Base-by-base conservation (phyloP, 352 stramenopile species). In the Pythium dissotocum region DNA sequence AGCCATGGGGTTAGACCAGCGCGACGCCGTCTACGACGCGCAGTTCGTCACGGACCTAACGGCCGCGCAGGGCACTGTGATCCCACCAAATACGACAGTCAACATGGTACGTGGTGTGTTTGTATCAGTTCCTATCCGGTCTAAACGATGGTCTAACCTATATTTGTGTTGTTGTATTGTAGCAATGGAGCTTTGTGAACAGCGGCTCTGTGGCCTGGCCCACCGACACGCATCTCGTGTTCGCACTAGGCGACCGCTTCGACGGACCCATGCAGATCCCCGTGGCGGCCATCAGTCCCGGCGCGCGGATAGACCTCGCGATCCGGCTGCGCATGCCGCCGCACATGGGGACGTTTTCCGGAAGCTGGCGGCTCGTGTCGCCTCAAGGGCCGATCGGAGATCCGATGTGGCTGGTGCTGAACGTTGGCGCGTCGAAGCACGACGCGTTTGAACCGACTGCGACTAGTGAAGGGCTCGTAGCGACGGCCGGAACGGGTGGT, bases 181-280 rank as follows among this genome's bases (percentile, higher is more conserved):
- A 91, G 82, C 76, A 89, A 79, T 93, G 83, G 82, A 89, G 61
- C 46, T 95, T 93, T 81, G 77, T 90, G 9, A 95, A 95, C 62
- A 76, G 72, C 26, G 83, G 85, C 4, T 64, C 58, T 18, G 64
- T 73, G 12, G 44, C 80, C 38, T 95, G 87, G 87, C 87, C 85
- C 2, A 63, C 63, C 13, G 75, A 80, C 36, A 93, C 86, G 56
- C 67, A 61, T 26, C 67, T 95, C 16, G 69, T 91, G 54, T 93
- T 94, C 65, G 71, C 74, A 1, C 84, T 93, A 28, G 87, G 87
- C 35, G 78, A 85, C 38, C 80, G 69, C 42, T 89, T 95, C 54
- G 63, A 81, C 38, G 83, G 78, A 0, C 85, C 80, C 1, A 61
- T 90, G 42, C 70, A 88, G 40, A 80, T 91, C 58, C 63, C 75